phyloP scores from a whole-genome alignment of 176 grass and related monocot species.

The Oryza longistaminata region DNA sequence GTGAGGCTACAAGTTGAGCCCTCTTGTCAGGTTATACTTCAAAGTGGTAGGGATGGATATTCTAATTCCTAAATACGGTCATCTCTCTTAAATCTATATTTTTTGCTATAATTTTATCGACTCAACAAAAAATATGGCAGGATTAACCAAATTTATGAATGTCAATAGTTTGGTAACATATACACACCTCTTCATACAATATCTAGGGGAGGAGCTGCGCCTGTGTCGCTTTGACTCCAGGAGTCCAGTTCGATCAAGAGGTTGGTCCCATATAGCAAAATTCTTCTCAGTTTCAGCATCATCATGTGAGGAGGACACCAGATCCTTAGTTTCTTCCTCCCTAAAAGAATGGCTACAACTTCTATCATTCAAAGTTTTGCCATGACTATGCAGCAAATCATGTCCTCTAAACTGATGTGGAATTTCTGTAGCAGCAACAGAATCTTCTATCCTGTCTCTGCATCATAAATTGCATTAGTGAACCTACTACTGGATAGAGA shows the following conservation, averaged over 20 bases:
- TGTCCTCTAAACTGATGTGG: neutral
- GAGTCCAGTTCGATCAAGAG: neutral
- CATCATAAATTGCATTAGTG: slow-evolving; percentile 19
- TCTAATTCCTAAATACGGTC: no score
- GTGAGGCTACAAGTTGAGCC: no score
- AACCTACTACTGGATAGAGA: neutral
- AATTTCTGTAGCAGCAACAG: slow-evolving; percentile 3
- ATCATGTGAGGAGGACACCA: neutral
- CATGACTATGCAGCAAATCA: neutral
- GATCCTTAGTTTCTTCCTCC: neutral
- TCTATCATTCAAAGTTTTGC: neutral
- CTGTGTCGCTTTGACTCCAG: neutral
- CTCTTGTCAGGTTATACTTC: no score
- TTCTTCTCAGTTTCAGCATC: neutral
- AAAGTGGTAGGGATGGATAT: no score
- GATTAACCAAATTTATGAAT: neutral
- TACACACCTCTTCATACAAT: slow-evolving; percentile 16
- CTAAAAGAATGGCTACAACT: neutral
- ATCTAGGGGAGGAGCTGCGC: neutral
- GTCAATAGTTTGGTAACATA: neutral
- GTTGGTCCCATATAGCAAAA: neutral
- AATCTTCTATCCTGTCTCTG: slow-evolving; percentile 32
- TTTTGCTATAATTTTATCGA: no score
- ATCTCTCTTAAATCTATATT: no score
- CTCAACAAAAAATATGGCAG: neutral